A percentile compares a stretch with the other conserved stretches of the same genome.
Conservation (phyloP, 805 yeast species). For the Candida broadrunensis region DNA sequence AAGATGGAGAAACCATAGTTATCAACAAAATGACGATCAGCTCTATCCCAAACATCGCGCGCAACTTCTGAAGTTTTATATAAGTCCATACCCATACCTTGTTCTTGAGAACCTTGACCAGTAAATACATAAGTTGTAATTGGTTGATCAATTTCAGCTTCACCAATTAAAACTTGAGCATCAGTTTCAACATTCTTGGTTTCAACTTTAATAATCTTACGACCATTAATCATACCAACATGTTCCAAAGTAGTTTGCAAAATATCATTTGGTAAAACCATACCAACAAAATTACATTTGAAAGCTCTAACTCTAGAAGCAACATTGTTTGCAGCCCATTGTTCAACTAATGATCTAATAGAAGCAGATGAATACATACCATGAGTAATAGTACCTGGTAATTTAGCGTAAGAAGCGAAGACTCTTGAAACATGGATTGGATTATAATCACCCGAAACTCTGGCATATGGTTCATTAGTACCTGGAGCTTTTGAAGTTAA, state of each 20-base stretch:
- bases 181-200: conserved; percentile 81
- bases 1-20: conserved; percentile 97
- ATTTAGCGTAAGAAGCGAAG: conserved; percentile 86
- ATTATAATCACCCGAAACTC: conserved; percentile 96
- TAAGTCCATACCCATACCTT: conserved; percentile 99
- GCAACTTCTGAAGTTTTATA: conserved; percentile 91
- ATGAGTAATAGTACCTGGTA: conserved; percentile 98
- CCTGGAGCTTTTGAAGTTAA: conserved; percentile 82
- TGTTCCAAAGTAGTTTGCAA: conserved; percentile 88
- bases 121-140: conserved; percentile 95
- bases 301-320: conserved; percentile 95
- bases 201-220: conserved; percentile 93
- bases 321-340: conserved; percentile 97
- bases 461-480: conserved; percentile 94
- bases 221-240: conserved; percentile 98
- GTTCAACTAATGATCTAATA: conserved; percentile 91
- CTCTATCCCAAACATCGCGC: conserved; percentile 94
- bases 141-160: conserved; percentile 99
- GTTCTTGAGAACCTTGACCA: conserved; percentile 99
- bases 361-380: conserved; percentile 99
- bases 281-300: conserved; percentile 86
- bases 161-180: conserved; percentile 78
- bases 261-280: conserved; percentile 95
- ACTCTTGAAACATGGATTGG: conserved; percentile 97
- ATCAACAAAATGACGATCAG: conserved; percentile 86